These are phyloP conservation scores for Malus hybrid DNA, from an alignment of 331 rosid genomes.

Conservation along the genomic window DNA sequence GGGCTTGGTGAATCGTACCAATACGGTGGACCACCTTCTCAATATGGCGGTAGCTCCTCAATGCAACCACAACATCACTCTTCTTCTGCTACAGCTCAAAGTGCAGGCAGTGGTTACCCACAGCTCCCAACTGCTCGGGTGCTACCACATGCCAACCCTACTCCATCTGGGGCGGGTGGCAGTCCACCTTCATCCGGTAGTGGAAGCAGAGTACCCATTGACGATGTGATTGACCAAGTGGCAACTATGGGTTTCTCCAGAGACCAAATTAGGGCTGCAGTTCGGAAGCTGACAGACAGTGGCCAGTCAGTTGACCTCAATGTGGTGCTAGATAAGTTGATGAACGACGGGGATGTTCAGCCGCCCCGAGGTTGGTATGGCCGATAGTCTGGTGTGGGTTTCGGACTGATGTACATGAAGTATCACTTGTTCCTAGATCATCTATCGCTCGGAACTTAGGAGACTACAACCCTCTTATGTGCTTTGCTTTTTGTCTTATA, in stretches of 20 bases:
- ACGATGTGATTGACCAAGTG: conserved; percentile 81
- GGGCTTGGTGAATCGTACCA: conserved; percentile 54
- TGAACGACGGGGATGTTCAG: conserved; percentile 65
- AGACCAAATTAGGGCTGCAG: conserved; percentile 77
- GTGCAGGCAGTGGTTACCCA: conserved; percentile 72
- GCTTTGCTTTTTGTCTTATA: neutral
- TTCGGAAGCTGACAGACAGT: conserved; percentile 76
- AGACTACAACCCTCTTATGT: conserved; percentile 9
- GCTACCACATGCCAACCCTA: conserved; percentile 66
- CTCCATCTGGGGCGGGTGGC: conserved; percentile 52
- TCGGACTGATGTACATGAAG: conserved; percentile 36
- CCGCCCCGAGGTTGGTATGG: conserved; percentile 76
- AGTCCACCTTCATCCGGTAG: conserved; percentile 54
- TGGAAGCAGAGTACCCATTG: conserved; percentile 61
- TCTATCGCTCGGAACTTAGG: neutral
- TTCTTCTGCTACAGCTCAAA: conserved; percentile 31
- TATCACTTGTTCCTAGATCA: conserved; percentile 18
- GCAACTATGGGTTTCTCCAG: conserved; percentile 82
- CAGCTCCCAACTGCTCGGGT: conserved; percentile 73
- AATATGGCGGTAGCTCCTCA: conserved; percentile 39
- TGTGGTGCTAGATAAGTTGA: conserved; percentile 77
- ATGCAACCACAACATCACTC: conserved; percentile 44
- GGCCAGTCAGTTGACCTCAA: conserved; percentile 86
- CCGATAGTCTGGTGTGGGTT: conserved; percentile 33
- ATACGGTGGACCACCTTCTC: conserved; percentile 52